A percentile compares a stretch with the other conserved stretches of the same genome.
phyloP scores from a whole-genome alignment of 495 filamentous ascomycete genomes.

The Neurospora sp. region DNA sequence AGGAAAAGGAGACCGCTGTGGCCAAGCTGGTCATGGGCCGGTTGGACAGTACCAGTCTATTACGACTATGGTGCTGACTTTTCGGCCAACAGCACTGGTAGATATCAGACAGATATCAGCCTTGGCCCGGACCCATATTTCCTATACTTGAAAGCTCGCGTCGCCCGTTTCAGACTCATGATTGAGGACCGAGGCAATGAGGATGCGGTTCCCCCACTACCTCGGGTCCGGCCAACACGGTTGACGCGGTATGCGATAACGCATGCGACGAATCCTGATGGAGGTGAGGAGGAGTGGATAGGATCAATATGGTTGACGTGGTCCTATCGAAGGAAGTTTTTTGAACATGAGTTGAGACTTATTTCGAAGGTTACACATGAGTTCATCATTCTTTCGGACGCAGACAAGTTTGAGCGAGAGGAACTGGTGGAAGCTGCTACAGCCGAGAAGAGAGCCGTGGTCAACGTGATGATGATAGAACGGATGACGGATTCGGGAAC shows the following conservation, averaged over 20 bases:
- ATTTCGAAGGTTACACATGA: background rate
- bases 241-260: background rate
- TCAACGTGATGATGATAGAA: background rate
- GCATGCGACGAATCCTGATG: background rate
- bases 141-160: background rate
- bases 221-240: background rate
- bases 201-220: background rate
- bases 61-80: background rate
- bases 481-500: background rate
- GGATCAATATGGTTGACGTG: background rate
- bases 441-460: background rate
- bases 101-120: background rate
- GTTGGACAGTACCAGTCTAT: background rate
- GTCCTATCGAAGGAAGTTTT: background rate
- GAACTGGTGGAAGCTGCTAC: background rate
- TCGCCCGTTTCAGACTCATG: background rate
- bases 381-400: background rate
- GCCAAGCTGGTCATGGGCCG: background rate
- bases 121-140: background rate
- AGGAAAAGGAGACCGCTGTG: background rate
- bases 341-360: background rate
- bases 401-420: background rate
- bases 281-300: background rate
- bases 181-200: background rate
- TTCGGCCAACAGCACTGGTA: background rate